These are phyloP conservation scores for Scheffersomyces spartinae DNA, from an alignment of 805 yeast species.

Conservation along the genomic window DNA sequence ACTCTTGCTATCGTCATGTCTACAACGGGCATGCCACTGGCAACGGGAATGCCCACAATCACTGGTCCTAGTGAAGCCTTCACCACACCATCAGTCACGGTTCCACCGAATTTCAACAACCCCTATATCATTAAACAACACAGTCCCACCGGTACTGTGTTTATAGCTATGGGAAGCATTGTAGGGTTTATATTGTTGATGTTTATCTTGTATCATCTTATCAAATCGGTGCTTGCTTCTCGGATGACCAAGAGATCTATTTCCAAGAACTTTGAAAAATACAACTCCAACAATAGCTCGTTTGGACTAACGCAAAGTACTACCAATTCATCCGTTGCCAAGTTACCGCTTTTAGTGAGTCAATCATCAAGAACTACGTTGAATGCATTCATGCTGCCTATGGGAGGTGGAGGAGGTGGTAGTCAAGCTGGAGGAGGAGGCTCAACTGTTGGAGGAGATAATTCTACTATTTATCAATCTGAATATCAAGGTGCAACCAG, in stretches of 20 bases:
- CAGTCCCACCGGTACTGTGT: slow-evolving; percentile 67
- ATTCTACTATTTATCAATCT: slow-evolving; percentile 21
- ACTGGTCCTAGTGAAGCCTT: slow-evolving; percentile 7
- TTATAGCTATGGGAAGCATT: slow-evolving; percentile 67
- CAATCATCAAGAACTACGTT: slow-evolving; percentile 10
- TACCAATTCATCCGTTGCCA: slow-evolving; percentile 14
- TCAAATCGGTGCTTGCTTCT: slow-evolving; percentile 37
- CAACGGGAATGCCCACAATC: slow-evolving; percentile 8
- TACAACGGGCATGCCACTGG: slow-evolving; percentile 5
- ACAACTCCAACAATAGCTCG: slow-evolving; percentile 1
- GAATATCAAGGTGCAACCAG: slow-evolving; percentile 16
- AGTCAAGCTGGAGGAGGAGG: slow-evolving; percentile 17
- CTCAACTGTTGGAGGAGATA: slow-evolving; percentile 8
- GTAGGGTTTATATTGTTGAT: slow-evolving; percentile 47
- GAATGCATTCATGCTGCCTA: slow-evolving; percentile 1
- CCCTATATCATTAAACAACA: slow-evolving; percentile 47
- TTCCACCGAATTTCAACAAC: slow-evolving; percentile 50
- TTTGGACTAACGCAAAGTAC: slow-evolving; percentile 6
- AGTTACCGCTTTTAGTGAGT: slow-evolving; percentile 21
- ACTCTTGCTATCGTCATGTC: slow-evolving; percentile 7
- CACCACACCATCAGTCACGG: slow-evolving; percentile 38
- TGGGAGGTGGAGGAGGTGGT: slow-evolving; percentile 6
- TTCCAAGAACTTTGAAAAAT: slow-evolving; percentile 9
- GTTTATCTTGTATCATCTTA: slow-evolving; percentile 40
- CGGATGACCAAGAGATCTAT: slow-evolving; percentile 38